Percentiles rank a stretch among this genome's conserved stretches.
These are phyloP conservation scores for Flaveria bidentis DNA, from an alignment of 129 eudicot species.

Conservation along the genomic window DNA sequence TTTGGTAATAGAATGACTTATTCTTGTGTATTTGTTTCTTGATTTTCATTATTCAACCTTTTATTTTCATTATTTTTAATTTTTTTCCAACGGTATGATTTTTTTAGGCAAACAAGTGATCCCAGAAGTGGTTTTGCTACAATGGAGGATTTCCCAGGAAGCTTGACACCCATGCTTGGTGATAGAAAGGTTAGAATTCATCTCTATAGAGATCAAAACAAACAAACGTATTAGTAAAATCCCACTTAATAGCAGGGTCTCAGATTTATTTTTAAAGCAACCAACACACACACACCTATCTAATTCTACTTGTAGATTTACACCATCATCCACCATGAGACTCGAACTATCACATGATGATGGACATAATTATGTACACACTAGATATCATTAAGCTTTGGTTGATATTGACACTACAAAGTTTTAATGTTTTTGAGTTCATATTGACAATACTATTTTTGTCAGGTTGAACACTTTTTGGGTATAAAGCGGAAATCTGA, in stretches of 20 bases:
- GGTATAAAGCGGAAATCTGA: constrained; percentile 80
- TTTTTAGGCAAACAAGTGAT: constrained; percentile 90
- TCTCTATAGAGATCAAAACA: not conserved
- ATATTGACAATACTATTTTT: not conserved
- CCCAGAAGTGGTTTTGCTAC: constrained; percentile 96
- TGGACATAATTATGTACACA: too few species aligned
- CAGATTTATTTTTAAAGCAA: too few species aligned
- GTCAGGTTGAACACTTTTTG: constrained; percentile 88
- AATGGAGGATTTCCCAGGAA: constrained; percentile 85
- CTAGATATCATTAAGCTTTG: too few species aligned
- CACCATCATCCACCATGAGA: too few species aligned
- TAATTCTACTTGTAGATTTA: too few species aligned
- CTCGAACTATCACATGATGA: too few species aligned
- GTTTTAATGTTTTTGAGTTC: too few species aligned
- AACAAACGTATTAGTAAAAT: too few species aligned
- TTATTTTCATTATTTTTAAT: not conserved
- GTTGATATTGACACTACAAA: not conserved
- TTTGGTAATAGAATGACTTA: not conserved
- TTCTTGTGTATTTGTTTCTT: not conserved
- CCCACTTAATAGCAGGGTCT: too few species aligned
- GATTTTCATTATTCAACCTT: not conserved
- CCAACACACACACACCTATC: too few species aligned
- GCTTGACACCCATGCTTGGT: constrained; percentile 98
- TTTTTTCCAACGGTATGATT: not conserved
- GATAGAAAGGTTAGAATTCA: constrained; percentile 67